phyloP scores from a whole-genome alignment of 495 filamentous ascomycete genomes.

The Rhypophila decipiens region DNA sequence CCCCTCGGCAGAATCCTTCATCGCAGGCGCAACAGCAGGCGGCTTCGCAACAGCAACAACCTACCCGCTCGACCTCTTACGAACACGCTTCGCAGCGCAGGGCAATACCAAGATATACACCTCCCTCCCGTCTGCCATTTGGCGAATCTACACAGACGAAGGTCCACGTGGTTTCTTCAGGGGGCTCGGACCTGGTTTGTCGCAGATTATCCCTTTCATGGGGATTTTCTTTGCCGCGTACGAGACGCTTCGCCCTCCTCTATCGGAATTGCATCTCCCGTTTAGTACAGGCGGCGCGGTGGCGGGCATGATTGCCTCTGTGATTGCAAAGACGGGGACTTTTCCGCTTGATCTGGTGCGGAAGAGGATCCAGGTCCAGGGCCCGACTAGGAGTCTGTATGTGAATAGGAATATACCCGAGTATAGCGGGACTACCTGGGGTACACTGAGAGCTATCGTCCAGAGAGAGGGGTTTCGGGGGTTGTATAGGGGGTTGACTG shows the following conservation, averaged over 20 bases:
- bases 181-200: conserved; percentile 70
- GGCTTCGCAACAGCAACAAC: conserved; percentile 74
- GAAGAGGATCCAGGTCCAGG: conserved; percentile 93
- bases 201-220: conserved; percentile 92
- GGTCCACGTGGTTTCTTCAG: conserved; percentile 77
- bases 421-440: conserved; percentile 57
- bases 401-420: conserved; percentile 84
- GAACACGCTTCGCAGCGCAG: conserved; percentile 93
- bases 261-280: conserved; percentile 52
- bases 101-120: conserved; percentile 76
- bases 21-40: conserved; percentile 75
- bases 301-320: conserved; percentile 69
- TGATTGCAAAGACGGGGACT: conserved; percentile 79
- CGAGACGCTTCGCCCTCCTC: conserved; percentile 57
- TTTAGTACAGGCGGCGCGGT: conserved; percentile 74
- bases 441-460: conserved; percentile 61
- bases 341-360: conserved; percentile 92
- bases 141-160: conserved; percentile 68
- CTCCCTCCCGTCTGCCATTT: conserved; percentile 58
- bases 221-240: conserved; percentile 90
- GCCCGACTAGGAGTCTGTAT: conserved; percentile 71
- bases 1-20: conserved; percentile 58
- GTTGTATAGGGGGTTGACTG: conserved; percentile 79
- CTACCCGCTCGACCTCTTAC: conserved; percentile 88
- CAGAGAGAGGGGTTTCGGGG: conserved; percentile 68